Percentiles rank a stretch among this genome's conserved stretches.
These are phyloP conservation scores for Apophysomyces variabilis DNA, from an alignment of 371 early-diverging fungal genomes.

Conservation along the genomic window DNA sequence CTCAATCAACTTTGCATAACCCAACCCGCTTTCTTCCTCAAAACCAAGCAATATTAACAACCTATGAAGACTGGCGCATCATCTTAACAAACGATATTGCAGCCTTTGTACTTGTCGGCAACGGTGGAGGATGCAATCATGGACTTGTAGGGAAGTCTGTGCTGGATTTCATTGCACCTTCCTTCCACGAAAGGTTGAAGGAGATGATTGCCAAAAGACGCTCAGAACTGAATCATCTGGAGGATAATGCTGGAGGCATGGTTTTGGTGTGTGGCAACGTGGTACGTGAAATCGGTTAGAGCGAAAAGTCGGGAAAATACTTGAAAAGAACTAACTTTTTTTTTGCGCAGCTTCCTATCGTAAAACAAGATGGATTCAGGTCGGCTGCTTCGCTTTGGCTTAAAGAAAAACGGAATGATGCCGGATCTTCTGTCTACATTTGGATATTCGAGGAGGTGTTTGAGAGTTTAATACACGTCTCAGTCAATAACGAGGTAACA, in stretches of 20 bases:
- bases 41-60: slow-evolving; percentile 69
- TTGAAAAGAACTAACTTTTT: background rate
- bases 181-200: slow-evolving; percentile 58
- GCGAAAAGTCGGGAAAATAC: background rate
- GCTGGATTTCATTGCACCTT: slow-evolving; percentile 59
- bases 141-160: slow-evolving; percentile 55
- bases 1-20: slow-evolving; percentile 48
- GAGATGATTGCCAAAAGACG: slow-evolving; percentile 44
- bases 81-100: slow-evolving; percentile 68
- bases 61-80: slow-evolving; percentile 60
- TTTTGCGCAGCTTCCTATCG: slow-evolving; percentile 58
- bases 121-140: slow-evolving; percentile 30
- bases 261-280: slow-evolving; percentile 71
- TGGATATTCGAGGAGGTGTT: slow-evolving; percentile 78
- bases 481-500: slow-evolving; percentile 35
- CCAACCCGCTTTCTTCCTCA: slow-evolving; percentile 64
- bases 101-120: slow-evolving; percentile 51
- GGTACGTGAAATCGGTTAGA: slow-evolving; percentile 43
- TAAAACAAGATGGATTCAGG: slow-evolving; percentile 61
- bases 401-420: slow-evolving; percentile 61
- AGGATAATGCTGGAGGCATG: slow-evolving; percentile 37
- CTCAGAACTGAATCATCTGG: slow-evolving; percentile 30
- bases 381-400: slow-evolving; percentile 73
- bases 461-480: slow-evolving; percentile 52
- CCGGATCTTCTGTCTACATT: slow-evolving; percentile 61